phyloP scores from a whole-genome alignment of 495 filamentous ascomycete species.

The Lineolata rhizophorae region DNA sequence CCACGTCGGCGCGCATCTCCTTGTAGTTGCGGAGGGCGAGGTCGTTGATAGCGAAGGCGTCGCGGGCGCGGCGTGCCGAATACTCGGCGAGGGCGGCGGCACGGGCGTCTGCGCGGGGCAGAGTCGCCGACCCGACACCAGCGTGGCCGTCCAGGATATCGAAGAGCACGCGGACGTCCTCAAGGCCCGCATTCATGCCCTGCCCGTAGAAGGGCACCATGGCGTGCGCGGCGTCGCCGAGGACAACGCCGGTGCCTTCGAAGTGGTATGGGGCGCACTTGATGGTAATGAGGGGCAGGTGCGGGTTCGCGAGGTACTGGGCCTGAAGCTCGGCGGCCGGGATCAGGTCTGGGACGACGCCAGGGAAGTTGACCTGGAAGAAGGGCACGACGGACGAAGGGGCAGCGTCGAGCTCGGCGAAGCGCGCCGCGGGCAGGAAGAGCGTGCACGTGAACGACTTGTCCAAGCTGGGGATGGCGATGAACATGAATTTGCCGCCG shows the following conservation, averaged over 20 bases:
- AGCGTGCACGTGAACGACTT: slow-evolving; percentile 89
- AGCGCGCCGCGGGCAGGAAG: slow-evolving; percentile 49
- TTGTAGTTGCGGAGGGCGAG: slow-evolving; percentile 77
- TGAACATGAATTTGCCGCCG: slow-evolving; percentile 84
- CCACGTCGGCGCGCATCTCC: slow-evolving; percentile 77
- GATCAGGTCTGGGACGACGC: slow-evolving; percentile 64
- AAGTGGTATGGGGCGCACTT: slow-evolving; percentile 81
- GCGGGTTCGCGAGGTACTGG: slow-evolving; percentile 60
- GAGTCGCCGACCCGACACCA: slow-evolving; percentile 16
- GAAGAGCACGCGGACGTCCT: slow-evolving; percentile 30
- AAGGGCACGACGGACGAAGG: slow-evolving; percentile 36
- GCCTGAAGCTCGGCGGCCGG: slow-evolving; percentile 37
- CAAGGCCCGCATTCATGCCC: slow-evolving; percentile 23
- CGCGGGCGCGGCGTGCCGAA: slow-evolving; percentile 42
- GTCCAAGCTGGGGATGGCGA: slow-evolving; percentile 76
- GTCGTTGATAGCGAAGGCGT: slow-evolving; percentile 81
- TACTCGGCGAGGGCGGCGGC: slow-evolving; percentile 50
- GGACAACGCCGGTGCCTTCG: slow-evolving; percentile 50
- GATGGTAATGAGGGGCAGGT: slow-evolving; percentile 78
- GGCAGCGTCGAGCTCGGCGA: slow-evolving; percentile 33
- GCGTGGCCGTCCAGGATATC: slow-evolving; percentile 33
- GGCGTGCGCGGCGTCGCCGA: slow-evolving; percentile 91
- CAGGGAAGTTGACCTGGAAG: slow-evolving; percentile 68
- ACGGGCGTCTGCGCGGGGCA: slow-evolving; percentile 18
- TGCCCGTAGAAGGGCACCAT: slow-evolving; percentile 55